Percentiles rank a stretch among this genome's conserved stretches.
Evolutionary conservation across 345 rosid genomes (phyloP).

Genomic region (Pseudoturritis turrita): DNA sequence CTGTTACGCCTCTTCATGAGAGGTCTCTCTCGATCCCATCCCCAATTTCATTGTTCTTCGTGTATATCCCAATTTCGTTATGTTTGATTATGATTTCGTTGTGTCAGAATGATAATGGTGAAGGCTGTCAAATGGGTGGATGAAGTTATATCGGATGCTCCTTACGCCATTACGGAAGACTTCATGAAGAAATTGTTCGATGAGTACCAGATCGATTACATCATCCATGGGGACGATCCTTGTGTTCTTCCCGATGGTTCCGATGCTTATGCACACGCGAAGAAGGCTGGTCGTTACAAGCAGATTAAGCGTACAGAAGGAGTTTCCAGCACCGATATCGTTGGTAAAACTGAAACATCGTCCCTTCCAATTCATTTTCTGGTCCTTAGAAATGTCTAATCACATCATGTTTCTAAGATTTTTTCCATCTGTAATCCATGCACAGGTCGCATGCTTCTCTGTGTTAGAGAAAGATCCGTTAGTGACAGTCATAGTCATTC

Average conservation of each 20-base stretch:
- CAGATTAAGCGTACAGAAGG: constrained; percentile 98
- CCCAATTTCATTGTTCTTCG: not conserved
- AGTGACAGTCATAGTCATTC: constrained; percentile 32
- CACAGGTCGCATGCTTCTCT: constrained; percentile 81
- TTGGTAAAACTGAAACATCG: constrained; percentile 49
- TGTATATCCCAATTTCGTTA: not conserved
- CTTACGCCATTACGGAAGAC: constrained; percentile 82
- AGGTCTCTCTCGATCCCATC: constrained; percentile 41
- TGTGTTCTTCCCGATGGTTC: constrained; percentile 94
- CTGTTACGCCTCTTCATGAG: constrained; percentile 82
- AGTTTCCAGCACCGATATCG: constrained; percentile 98
- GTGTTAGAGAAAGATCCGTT: constrained; percentile 39
- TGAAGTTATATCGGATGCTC: constrained; percentile 84
- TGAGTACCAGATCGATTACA: constrained; percentile 80
- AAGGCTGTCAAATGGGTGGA: constrained; percentile 97
- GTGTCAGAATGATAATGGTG: constrained; percentile 66
- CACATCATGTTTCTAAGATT: not conserved
- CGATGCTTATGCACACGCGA: constrained; percentile 91
- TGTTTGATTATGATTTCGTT: not conserved
- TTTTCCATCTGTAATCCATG: not conserved
- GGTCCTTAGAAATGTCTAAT: too few species aligned
- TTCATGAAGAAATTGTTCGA: constrained; percentile 79
- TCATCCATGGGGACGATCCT: constrained; percentile 96
- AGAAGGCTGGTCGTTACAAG: constrained; percentile 88
- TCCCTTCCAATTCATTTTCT: not conserved